Evolutionary conservation across 371 early-diverging fungal genomes (phyloP).

Genomic region (Mortierella sp.): DNA sequence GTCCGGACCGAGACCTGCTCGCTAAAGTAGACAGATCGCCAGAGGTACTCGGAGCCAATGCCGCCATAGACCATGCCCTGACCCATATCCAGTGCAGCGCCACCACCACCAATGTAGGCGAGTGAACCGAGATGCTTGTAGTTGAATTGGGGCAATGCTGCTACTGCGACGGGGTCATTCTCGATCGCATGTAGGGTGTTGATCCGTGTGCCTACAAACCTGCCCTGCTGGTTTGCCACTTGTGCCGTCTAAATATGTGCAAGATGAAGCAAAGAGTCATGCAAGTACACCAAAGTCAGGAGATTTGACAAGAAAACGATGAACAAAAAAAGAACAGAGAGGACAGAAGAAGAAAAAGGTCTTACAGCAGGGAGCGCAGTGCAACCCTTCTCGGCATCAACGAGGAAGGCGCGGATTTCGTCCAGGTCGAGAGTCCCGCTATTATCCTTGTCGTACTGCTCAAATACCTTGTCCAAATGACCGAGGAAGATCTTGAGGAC

Average conservation of each 20-base stretch:
- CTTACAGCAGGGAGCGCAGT: constrained; percentile 84
- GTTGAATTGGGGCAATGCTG: constrained; percentile 66
- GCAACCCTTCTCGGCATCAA: constrained; percentile 74
- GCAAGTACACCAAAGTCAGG: not conserved
- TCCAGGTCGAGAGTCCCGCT: constrained; percentile 72
- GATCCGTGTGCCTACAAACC: constrained; percentile 74
- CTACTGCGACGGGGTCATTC: constrained; percentile 39
- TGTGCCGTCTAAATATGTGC: constrained; percentile 82
- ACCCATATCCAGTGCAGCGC: constrained; percentile 76
- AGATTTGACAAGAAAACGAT: not conserved
- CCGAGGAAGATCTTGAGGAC: constrained; percentile 69
- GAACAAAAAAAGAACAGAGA: not conserved
- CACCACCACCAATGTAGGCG: constrained; percentile 86
- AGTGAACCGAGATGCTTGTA: constrained; percentile 85
- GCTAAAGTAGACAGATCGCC: constrained; percentile 78
- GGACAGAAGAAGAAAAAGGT: constrained; percentile 12
- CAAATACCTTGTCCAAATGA: constrained; percentile 66
- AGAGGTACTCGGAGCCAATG: constrained; percentile 73
- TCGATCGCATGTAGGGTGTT: constrained; percentile 57
- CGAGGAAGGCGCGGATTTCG: constrained; percentile 71
- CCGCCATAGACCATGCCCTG: constrained; percentile 73
- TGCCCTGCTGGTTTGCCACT: constrained; percentile 90
- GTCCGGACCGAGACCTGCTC: constrained; percentile 69
- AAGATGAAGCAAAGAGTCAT: not conserved
- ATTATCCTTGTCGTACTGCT: constrained; percentile 73